Percentiles rank a stretch among this genome's conserved stretches.
phyloP scores from a whole-genome alignment of 441 rosid species.

The Macaranga tanarius region DNA sequence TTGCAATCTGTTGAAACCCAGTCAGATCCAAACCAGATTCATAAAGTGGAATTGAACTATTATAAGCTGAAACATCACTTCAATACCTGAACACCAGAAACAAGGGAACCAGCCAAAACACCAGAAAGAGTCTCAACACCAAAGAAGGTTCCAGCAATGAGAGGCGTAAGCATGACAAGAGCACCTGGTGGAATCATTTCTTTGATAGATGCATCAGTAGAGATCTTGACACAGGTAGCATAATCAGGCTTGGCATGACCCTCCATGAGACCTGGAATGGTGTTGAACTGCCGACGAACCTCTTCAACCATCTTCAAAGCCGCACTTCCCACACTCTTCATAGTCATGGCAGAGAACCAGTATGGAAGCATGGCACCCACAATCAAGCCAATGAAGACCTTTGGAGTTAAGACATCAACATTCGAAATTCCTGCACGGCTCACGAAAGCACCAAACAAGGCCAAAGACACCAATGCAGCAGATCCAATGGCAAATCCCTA shows the following conservation, averaged over 20 bases:
- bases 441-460: conserved; percentile 75
- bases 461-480: conserved; percentile 74
- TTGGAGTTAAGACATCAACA: conserved; percentile 71
- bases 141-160: conserved; percentile 59
- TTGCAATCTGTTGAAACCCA: conserved; percentile 52
- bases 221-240: conserved; percentile 78
- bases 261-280: conserved; percentile 74
- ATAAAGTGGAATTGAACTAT: conserved; percentile 26
- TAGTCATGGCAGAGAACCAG: conserved; percentile 88
- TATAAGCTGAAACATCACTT: neutral
- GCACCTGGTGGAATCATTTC: conserved; percentile 85
- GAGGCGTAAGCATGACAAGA: conserved; percentile 77
- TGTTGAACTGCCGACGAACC: conserved; percentile 74
- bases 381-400: conserved; percentile 67
- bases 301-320: conserved; percentile 83
- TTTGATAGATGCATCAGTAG: conserved; percentile 76
- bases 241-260: conserved; percentile 71
- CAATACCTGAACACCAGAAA: conserved; percentile 73
- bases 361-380: conserved; percentile 86
- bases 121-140: conserved; percentile 76
- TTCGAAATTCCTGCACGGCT: conserved; percentile 62
- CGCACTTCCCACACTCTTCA: conserved; percentile 86
- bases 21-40: neutral
- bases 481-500: conserved; percentile 84
- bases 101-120: conserved; percentile 73